Evolutionary conservation across 2,329 filamentous ascomycete species (phyloP).

Genomic region (Exophiala spinifera): DNA sequence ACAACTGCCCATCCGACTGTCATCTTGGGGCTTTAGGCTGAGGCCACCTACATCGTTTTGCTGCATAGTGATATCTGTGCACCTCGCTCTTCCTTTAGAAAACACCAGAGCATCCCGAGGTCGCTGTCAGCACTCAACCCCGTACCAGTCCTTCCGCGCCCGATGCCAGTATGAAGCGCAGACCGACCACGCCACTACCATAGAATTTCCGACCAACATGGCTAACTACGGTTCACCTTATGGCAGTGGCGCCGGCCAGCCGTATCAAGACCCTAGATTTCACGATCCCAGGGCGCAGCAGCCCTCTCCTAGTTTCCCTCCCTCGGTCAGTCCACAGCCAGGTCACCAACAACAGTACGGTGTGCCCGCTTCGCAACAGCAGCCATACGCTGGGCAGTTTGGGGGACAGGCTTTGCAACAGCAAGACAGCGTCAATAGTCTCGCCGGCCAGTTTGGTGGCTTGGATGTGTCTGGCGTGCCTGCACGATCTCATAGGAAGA

Average conservation of each 20-base stretch:
- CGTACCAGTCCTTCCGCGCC: neutral
- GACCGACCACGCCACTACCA: slow-evolving; percentile 10
- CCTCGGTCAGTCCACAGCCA: slow-evolving; percentile 17
- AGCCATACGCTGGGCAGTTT: slow-evolving; percentile 8
- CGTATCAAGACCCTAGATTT: slow-evolving; percentile 24
- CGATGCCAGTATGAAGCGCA: slow-evolving; percentile 20
- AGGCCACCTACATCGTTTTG: neutral
- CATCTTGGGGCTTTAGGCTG: neutral
- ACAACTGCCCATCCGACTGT: neutral
- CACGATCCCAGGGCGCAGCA: slow-evolving; percentile 18
- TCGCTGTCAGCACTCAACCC: neutral
- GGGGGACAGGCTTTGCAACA: slow-evolving; percentile 12
- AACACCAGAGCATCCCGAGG: neutral
- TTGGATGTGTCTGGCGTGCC: slow-evolving; percentile 62
- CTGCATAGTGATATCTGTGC: too few species aligned
- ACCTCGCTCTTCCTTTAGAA: too few species aligned
- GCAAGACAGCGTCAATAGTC: slow-evolving; percentile 30
- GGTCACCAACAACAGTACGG: slow-evolving; percentile 21
- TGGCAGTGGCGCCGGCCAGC: slow-evolving; percentile 18
- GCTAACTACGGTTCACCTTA: slow-evolving; percentile 24
- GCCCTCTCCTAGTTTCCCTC: slow-evolving; percentile 12
- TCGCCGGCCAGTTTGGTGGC: slow-evolving; percentile 69
- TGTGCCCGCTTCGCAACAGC: slow-evolving; percentile 14
- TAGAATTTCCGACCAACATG: slow-evolving; percentile 14
- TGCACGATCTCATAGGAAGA: slow-evolving; percentile 68